Percentiles rank a stretch among this genome's conserved stretches.
Evolutionary conservation across 2,329 filamentous ascomycete species (phyloP).

Genomic region (Phialocephala subalpina): DNA sequence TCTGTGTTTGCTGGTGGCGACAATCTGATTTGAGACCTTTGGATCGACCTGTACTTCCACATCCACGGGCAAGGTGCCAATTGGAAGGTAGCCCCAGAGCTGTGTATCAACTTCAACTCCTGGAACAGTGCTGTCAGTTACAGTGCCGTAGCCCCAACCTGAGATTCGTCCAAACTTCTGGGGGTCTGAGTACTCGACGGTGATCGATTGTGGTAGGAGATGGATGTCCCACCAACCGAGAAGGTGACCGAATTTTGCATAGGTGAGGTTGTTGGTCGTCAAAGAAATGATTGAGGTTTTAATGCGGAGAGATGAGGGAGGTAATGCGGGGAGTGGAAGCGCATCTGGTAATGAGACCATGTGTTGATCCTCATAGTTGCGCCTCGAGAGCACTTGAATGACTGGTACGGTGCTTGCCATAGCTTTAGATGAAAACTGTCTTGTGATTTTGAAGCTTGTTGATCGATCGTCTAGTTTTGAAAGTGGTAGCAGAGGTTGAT

Average conservation of each 20-base stretch:
- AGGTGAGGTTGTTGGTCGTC: conserved; percentile 39
- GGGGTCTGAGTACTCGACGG: conserved; percentile 32
- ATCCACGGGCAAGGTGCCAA: conserved; percentile 39
- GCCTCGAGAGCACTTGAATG: conserved; percentile 37
- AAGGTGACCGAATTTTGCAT: conserved; percentile 35
- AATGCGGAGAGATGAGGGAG: conserved; percentile 35
- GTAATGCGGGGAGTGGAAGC: conserved; percentile 28
- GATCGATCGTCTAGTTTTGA: neutral
- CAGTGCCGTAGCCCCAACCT: conserved; percentile 37
- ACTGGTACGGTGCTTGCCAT: conserved; percentile 20
- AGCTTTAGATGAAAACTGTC: neutral
- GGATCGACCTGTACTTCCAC: conserved; percentile 29
- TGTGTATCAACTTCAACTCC: conserved; percentile 28
- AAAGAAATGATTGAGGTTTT: conserved; percentile 34
- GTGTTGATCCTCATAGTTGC: conserved; percentile 39
- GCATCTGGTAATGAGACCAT: conserved; percentile 33
- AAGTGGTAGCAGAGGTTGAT: neutral
- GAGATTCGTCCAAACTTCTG: conserved; percentile 40
- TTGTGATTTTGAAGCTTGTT: neutral
- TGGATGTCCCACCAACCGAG: conserved; percentile 41
- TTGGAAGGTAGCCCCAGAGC: conserved; percentile 39
- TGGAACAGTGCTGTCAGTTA: conserved; percentile 36
- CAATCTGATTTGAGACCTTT: conserved; percentile 28
- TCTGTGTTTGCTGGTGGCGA: conserved; percentile 34
- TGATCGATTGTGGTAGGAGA: conserved; percentile 35